Evolutionary conservation across 768 basidiomycete species (phyloP).

Genomic region (Paxillus involutus): DNA sequence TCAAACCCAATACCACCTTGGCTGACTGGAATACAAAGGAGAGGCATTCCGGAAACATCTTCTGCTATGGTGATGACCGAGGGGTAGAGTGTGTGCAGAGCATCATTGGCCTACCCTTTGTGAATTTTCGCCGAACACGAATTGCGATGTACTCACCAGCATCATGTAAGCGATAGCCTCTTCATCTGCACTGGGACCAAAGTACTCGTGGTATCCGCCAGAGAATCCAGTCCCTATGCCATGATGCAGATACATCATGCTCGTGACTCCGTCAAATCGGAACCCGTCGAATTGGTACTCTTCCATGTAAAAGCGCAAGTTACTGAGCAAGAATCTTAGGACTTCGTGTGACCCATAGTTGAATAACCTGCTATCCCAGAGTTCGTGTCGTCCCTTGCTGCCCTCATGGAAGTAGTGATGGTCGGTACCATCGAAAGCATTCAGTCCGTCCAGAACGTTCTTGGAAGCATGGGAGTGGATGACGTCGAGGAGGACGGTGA

Average conservation of each 20-base stretch:
- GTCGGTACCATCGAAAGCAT: slow-evolving; percentile 96
- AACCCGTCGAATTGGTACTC: slow-evolving; percentile 97
- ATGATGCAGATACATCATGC: slow-evolving; percentile 99
- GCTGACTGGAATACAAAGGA: slow-evolving; percentile 75
- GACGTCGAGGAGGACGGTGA: slow-evolving; percentile 92
- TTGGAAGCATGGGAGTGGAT: slow-evolving; percentile 99
- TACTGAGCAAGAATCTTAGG: slow-evolving; percentile 90
- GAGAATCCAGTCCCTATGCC: slow-evolving; percentile 98
- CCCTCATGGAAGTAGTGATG: slow-evolving; percentile 98
- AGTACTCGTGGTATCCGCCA: slow-evolving; percentile 98
- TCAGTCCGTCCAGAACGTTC: slow-evolving; percentile 94
- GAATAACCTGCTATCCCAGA: slow-evolving; percentile 98
- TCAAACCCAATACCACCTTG: slow-evolving; percentile 96
- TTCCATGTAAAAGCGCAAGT: slow-evolving; percentile 93
- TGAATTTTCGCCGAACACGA: slow-evolving; percentile 2
- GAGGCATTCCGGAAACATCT: slow-evolving; percentile 99
- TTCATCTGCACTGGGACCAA: slow-evolving; percentile 78
- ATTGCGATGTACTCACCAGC: slow-evolving; percentile 62
- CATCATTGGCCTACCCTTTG: slow-evolving; percentile 80
- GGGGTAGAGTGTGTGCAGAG: slow-evolving; percentile 82
- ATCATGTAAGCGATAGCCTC: slow-evolving; percentile 96
- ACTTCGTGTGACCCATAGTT: slow-evolving; percentile 97
- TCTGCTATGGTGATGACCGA: slow-evolving; percentile 89
- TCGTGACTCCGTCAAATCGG: slow-evolving; percentile 98
- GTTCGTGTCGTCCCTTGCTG: slow-evolving; percentile 84